These are phyloP conservation scores for Nepenthes mirabilis DNA, from an alignment of 148 eudicot species.

Conservation along the genomic window DNA sequence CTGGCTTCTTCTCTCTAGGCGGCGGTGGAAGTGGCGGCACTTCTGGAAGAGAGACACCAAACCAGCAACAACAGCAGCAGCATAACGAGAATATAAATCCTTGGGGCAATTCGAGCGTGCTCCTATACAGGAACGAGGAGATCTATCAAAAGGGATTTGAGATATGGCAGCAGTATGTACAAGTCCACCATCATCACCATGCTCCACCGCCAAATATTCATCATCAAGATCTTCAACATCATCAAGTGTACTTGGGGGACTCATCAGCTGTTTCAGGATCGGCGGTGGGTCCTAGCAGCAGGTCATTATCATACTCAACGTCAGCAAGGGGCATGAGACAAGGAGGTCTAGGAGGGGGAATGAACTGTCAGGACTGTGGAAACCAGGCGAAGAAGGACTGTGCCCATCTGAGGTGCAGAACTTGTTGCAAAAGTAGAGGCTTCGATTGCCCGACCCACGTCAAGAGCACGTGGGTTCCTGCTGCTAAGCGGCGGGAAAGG, in stretches of 20 bases:
- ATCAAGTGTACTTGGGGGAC: slow-evolving; percentile 6
- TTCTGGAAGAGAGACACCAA: slow-evolving; percentile 10
- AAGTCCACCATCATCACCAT: slow-evolving; percentile 42
- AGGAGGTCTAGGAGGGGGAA: slow-evolving; percentile 17
- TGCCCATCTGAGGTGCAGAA: slow-evolving; percentile 57
- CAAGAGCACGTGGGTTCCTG: slow-evolving; percentile 94
- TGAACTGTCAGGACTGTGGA: slow-evolving; percentile 85
- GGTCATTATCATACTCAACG: not conserved
- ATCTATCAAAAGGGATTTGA: slow-evolving; percentile 77
- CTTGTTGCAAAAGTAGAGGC: slow-evolving; percentile 84
- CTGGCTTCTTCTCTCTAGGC: slow-evolving; percentile 61
- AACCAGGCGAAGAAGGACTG: slow-evolving; percentile 88
- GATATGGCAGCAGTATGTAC: slow-evolving; percentile 80
- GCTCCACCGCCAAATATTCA: slow-evolving; percentile 6
- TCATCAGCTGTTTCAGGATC: slow-evolving; percentile 1
- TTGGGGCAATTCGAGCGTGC: slow-evolving; percentile 6
- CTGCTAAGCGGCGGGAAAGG: slow-evolving; percentile 65
- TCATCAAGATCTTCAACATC: slow-evolving; percentile 11
- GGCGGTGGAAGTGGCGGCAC: slow-evolving; percentile 7
- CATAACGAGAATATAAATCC: slow-evolving; percentile 5
- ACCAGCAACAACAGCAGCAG: slow-evolving; percentile 7
- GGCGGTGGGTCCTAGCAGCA: not conserved
- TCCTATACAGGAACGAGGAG: slow-evolving; percentile 33
- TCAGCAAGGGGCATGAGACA: not conserved
- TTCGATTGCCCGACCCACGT: slow-evolving; percentile 77